Evolutionary conservation across 2,329 filamentous ascomycete genomes (phyloP).

Genomic region (Aureobasidium sp.): DNA sequence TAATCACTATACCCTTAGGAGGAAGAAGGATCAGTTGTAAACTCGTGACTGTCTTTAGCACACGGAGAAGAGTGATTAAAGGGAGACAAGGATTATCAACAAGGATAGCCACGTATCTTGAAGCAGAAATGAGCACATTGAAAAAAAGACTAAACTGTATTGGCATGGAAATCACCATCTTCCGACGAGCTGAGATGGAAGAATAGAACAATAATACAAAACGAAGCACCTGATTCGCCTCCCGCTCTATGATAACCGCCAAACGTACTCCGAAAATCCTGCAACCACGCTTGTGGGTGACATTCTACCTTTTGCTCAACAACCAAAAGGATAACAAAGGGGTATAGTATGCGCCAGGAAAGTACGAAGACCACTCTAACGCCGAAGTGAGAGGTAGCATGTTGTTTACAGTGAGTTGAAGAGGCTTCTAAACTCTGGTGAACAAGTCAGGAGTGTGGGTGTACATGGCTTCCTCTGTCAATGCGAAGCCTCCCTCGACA

Average conservation of each 20-base stretch:
- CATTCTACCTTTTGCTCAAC: neutral
- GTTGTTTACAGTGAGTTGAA: neutral
- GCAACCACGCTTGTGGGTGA: neutral
- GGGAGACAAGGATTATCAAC: too few species aligned
- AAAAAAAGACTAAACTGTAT: neutral
- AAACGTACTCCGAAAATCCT: neutral
- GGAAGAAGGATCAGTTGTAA: too few species aligned
- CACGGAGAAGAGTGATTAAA: neutral
- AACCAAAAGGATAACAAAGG: neutral
- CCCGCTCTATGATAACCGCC: neutral
- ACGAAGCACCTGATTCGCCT: neutral
- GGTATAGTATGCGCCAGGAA: neutral
- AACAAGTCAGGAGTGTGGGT: slow-evolving; percentile 35
- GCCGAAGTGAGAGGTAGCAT: neutral
- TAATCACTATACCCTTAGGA: too few species aligned
- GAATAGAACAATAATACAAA: neutral
- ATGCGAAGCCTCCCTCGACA: slow-evolving; percentile 47
- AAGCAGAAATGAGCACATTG: neutral
- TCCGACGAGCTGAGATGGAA: neutral
- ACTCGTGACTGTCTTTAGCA: too few species aligned
- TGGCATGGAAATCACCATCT: neutral
- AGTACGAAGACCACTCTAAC: neutral
- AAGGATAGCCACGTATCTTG: neutral
- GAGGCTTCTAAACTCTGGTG: slow-evolving; percentile 16
- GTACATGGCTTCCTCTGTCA: slow-evolving; percentile 51